phyloP scores from a whole-genome alignment of 345 rosid species.

The Sisymbrium altissimum region DNA sequence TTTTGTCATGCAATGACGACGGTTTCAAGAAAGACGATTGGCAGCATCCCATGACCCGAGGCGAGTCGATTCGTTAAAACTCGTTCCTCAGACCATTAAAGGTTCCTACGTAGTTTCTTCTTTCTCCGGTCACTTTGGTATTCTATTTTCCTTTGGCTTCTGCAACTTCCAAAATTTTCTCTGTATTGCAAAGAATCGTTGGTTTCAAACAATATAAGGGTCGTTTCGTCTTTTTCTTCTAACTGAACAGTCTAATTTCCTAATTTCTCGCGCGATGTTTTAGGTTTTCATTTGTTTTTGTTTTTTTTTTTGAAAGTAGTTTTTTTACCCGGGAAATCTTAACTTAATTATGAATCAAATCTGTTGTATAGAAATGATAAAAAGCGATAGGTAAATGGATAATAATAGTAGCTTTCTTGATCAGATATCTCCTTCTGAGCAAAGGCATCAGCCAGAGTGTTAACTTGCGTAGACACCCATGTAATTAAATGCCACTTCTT shows the following conservation, averaged over 20 bases:
- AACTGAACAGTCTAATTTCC: conserved; percentile 6
- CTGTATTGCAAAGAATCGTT: conserved; percentile 23
- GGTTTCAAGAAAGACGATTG: conserved; percentile 42
- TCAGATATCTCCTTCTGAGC: no score
- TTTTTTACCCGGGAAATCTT: no score
- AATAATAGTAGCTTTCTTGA: no score
- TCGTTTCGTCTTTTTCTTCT: conserved; percentile 15
- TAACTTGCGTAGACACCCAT: no score
- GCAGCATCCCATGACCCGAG: conserved; percentile 64
- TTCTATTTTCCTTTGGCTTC: background rate
- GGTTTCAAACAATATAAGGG: conserved; percentile 34
- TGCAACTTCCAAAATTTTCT: conserved; percentile 14
- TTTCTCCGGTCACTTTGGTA: conserved; percentile 4
- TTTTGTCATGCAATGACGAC: conserved; percentile 24
- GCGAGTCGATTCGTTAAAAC: conserved; percentile 31
- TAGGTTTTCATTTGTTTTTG: conserved; percentile 9
- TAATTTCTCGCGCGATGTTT: conserved; percentile 15
- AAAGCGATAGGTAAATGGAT: no score
- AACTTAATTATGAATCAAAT: no score
- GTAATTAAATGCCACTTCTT: no score
- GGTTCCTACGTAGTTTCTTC: background rate
- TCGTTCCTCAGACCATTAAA: conserved; percentile 8
- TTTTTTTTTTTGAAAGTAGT: no score
- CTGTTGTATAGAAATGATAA: no score
- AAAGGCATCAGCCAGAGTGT: no score